Base-by-base conservation (phyloP, 2,329 filamentous ascomycete genomes). In the Colletotrichum siamense region DNA sequence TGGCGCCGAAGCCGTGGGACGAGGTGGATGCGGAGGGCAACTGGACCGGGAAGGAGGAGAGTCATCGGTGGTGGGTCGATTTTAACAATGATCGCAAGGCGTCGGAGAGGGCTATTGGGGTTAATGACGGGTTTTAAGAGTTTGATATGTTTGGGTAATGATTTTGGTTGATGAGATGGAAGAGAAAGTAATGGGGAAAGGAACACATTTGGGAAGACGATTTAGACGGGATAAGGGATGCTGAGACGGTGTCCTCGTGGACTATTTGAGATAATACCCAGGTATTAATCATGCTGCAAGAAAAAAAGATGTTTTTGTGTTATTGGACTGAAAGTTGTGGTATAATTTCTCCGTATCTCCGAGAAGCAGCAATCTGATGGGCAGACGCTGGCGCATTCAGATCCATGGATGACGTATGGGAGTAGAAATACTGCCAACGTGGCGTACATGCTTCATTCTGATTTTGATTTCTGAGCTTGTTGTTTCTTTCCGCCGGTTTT, bases 1-100 rank as follows among this genome's bases (percentile, higher is more conserved):
- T 93, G 26, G 88, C 86, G 49, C 91, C 91, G 1, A 93, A 93
- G 83, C 91, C 91, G 4, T 93, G 91, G 91, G 86, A 91, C 59
- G 87, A 91, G 82, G 77, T 88, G 34, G 84, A 88, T 59, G 84
- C 84, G 16, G 52, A 67, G 57, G 89, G 89, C 3, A 82, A 86
- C 49, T 88, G 85, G 81, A 85, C 81, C 1, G 87, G 88, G 44
- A 83, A 81, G 5, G 87, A 89, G 1, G 88, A 87, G 81, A 87
- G 87, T 13, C 89, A 92, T 77, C 82, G 81, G 65, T 93, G 91
- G 91, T 93, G 91, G 91, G 84, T 87, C 18, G 86, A 88, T 28
- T 82, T 83, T 3, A 90, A 92, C 79, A 80, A 82, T 28, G 84
- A 88, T 77, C 86, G 90, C 80, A 84, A 84, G 77, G 78, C 69